A percentile compares a stretch with the other conserved stretches of the same genome.
Conservation (phyloP, 169 alveolate species). For the Besnoitia besnoiti region DNA sequence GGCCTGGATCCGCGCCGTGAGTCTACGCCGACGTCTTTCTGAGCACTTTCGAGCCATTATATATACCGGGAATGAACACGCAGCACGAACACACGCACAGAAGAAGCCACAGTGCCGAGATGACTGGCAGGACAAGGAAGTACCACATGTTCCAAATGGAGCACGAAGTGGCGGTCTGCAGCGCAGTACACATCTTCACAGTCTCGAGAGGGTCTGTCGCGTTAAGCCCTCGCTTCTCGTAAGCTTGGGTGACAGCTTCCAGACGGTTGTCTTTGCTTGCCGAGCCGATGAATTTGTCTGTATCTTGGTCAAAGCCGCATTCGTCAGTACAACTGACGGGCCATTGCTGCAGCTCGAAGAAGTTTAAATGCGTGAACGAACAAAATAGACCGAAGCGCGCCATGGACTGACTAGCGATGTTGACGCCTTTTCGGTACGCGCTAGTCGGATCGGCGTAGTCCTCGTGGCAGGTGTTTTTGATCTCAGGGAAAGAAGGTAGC, state of each 20-base stretch:
- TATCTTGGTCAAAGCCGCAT: neutral
- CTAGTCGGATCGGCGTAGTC: neutral
- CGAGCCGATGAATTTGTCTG: neutral
- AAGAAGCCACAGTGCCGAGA: neutral
- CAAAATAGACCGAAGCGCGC: neutral
- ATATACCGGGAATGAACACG: neutral
- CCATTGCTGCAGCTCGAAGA: neutral
- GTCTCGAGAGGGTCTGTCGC: neutral
- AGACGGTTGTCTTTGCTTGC: neutral
- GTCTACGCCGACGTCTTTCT: neutral
- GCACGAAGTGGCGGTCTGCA: neutral
- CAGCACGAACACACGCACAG: neutral
- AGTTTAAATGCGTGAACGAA: neutral
- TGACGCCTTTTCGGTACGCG: neutral
- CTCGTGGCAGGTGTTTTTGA: neutral
- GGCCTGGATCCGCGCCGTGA: too few relatives aligned
- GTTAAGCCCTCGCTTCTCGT: neutral
- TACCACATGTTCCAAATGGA: neutral
- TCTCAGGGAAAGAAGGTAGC: neutral
- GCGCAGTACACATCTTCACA: neutral
- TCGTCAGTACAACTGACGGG: neutral
- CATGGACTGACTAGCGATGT: neutral
- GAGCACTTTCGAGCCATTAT: neutral
- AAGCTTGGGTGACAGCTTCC: too few relatives aligned
- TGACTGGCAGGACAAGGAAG: neutral